phyloP scores from a whole-genome alignment of 768 basidiomycete species.

The Podaxis sp. region DNA sequence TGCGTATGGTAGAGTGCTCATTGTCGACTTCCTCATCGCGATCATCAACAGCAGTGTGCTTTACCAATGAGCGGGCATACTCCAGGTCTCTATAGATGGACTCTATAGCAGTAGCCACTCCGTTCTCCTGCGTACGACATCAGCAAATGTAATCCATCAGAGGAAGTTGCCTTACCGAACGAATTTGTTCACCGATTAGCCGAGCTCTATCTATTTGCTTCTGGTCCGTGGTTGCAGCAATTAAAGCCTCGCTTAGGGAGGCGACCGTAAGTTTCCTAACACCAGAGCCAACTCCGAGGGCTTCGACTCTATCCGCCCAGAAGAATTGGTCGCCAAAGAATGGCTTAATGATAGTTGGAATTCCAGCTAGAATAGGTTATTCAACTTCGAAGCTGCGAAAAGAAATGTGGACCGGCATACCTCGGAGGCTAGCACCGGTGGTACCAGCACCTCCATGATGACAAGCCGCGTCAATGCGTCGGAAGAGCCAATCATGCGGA shows the following conservation, averaged over 20 bases:
- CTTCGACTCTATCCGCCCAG: constrained; percentile 98
- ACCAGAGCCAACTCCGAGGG: constrained; percentile 85
- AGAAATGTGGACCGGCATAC: constrained; percentile 37
- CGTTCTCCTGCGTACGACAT: constrained; percentile 69
- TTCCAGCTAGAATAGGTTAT: constrained; percentile 58
- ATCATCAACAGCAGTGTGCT: constrained; percentile 43
- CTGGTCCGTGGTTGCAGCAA: constrained; percentile 78
- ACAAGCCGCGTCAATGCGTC: constrained; percentile 91
- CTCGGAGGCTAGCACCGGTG: constrained; percentile 90
- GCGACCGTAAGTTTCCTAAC: constrained; percentile 87
- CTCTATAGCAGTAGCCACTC: constrained; percentile 92
- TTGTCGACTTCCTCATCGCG: constrained; percentile 33
- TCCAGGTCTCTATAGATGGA: constrained; percentile 96
- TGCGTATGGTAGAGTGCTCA: constrained; percentile 39
- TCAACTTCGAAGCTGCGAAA: not conserved
- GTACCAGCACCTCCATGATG: constrained; percentile 99
- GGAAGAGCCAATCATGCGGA: constrained; percentile 97
- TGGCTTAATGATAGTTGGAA: constrained; percentile 93
- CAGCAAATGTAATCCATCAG: not conserved
- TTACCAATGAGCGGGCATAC: constrained; percentile 87
- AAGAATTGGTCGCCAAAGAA: constrained; percentile 99
- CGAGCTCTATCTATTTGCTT: constrained; percentile 89
- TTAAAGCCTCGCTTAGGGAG: constrained; percentile 73
- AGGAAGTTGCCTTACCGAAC: constrained; percentile 50
- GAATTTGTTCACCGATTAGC: constrained; percentile 83